phyloP scores from a whole-genome alignment of 305 asterid genomes.

The Striga hermonthica region DNA sequence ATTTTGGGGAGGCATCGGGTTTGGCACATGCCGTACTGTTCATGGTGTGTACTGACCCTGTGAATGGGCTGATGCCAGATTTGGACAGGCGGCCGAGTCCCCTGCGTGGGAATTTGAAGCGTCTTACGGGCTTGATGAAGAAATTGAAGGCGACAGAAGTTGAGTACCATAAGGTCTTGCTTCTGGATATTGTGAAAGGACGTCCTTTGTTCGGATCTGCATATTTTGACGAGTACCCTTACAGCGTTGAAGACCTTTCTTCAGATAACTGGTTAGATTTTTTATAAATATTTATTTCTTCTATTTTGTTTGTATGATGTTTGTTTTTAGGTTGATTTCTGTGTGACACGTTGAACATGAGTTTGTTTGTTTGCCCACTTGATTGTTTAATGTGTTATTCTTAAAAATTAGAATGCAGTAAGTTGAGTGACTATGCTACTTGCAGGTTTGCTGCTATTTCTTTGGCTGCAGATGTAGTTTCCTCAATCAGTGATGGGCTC shows the following conservation, averaged over 20 bases:
- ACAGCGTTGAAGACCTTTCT: slow-evolving; percentile 67
- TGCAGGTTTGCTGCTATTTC: slow-evolving; percentile 85
- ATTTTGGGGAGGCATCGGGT: slow-evolving; percentile 55
- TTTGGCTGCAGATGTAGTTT: slow-evolving; percentile 82
- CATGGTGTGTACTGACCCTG: slow-evolving; percentile 72
- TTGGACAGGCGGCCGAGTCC: slow-evolving; percentile 64
- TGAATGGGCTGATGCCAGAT: slow-evolving; percentile 92
- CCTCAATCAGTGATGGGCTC: slow-evolving; percentile 63
- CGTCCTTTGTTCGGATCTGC: slow-evolving; percentile 72
- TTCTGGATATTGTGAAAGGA: slow-evolving; percentile 72
- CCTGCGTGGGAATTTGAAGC: slow-evolving; percentile 67
- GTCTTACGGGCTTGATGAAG: slow-evolving; percentile 84
- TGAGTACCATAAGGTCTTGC: slow-evolving; percentile 63
- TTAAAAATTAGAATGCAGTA: slow-evolving; percentile 7
- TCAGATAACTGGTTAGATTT: slow-evolving; percentile 78
- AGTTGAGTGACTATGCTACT: slow-evolving; percentile 43
- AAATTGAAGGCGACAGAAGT: slow-evolving; percentile 72
- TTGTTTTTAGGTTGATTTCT: slow-evolving; percentile 11
- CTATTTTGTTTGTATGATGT: not conserved
- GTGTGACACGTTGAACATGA: not conserved
- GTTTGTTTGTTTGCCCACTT: not conserved
- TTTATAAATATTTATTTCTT: slow-evolving; percentile 21
- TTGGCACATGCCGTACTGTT: slow-evolving; percentile 65
- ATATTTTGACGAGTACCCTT: slow-evolving; percentile 87
- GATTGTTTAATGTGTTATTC: not conserved